Percentiles rank a stretch among this genome's conserved stretches.
These are phyloP conservation scores for Linderniella brevidens DNA, from an alignment of 257 asterid species.

Conservation along the genomic window DNA sequence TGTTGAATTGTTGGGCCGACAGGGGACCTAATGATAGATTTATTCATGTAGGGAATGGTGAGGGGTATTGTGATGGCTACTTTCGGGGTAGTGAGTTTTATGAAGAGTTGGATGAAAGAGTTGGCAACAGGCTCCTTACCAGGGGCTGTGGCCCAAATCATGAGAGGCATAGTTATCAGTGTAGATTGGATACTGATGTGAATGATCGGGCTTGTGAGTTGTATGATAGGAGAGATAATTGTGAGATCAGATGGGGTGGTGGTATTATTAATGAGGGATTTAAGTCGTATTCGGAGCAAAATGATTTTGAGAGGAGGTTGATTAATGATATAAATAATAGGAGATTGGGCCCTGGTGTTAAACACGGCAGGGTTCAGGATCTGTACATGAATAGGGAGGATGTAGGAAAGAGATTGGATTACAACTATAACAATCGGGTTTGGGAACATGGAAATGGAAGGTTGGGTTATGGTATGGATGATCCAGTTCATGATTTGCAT, in stretches of 20 bases:
- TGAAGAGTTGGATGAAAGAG: neutral
- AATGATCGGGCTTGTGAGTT: constrained; percentile 10
- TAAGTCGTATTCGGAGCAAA: neutral
- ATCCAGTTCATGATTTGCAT: too few relatives aligned
- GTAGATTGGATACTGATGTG: constrained; percentile 7
- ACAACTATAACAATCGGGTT: constrained; percentile 5
- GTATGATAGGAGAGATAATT: constrained; percentile 11
- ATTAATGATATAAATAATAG: constrained; percentile 5
- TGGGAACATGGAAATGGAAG: constrained; percentile 14
- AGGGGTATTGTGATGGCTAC: constrained; percentile 5
- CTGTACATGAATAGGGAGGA: constrained; percentile 1
- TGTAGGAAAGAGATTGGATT: constrained; percentile 12
- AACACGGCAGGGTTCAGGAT: neutral
- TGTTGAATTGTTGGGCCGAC: constrained; percentile 7
- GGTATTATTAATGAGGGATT: neutral
- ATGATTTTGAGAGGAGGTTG: constrained; percentile 13
- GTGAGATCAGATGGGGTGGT: constrained; percentile 12
- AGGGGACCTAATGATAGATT: constrained; percentile 9
- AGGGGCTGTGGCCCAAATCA: too few relatives aligned
- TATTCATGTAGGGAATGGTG: constrained; percentile 13
- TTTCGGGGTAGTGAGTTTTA: constrained; percentile 8
- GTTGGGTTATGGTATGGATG: neutral
- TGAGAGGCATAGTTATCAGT: constrained; percentile 10
- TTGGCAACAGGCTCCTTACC: too few relatives aligned
- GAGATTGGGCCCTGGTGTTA: constrained; percentile 17